phyloP scores from a whole-genome alignment of 257 asterid genomes.

The Gentiana dahurica region DNA sequence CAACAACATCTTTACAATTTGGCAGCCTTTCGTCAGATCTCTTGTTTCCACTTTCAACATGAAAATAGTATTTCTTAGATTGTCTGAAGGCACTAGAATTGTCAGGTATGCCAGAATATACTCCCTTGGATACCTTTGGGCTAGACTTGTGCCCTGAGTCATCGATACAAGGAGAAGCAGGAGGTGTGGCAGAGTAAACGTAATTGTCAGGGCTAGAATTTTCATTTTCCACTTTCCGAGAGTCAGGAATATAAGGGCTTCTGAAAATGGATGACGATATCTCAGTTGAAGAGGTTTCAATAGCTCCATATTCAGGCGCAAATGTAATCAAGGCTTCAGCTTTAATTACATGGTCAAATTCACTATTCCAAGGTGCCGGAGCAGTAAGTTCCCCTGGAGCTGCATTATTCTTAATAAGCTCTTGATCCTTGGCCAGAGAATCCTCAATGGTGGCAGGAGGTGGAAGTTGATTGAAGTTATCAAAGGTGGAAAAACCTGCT shows the following conservation, averaged over 20 bases:
- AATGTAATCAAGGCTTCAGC: constrained; percentile 95
- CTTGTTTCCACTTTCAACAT: constrained; percentile 52
- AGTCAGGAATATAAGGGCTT: constrained; percentile 82
- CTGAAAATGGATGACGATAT: constrained; percentile 54
- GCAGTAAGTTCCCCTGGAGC: constrained; percentile 38
- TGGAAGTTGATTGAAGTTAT: constrained; percentile 52
- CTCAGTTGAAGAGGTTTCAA: constrained; percentile 67
- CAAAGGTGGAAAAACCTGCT: constrained; percentile 52
- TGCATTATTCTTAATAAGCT: constrained; percentile 29
- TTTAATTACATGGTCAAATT: constrained; percentile 83
- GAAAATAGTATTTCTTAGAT: constrained; percentile 58
- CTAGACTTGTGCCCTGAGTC: constrained; percentile 63
- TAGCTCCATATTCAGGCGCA: constrained; percentile 95
- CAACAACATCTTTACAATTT: constrained; percentile 22
- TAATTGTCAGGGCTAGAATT: constrained; percentile 69
- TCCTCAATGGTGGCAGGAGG: constrained; percentile 54
- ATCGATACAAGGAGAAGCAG: constrained; percentile 63
- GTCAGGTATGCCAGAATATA: constrained; percentile 39
- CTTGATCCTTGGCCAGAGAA: constrained; percentile 50
- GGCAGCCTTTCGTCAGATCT: constrained; percentile 28
- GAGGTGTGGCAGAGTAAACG: constrained; percentile 91
- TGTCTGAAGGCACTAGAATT: constrained; percentile 24
- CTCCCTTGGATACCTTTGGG: constrained; percentile 36
- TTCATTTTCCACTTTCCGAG: constrained; percentile 75
- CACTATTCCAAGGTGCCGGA: constrained; percentile 41